Base-by-base conservation (phyloP, 768 basidiomycete species). In the Tulasnella sp. region DNA sequence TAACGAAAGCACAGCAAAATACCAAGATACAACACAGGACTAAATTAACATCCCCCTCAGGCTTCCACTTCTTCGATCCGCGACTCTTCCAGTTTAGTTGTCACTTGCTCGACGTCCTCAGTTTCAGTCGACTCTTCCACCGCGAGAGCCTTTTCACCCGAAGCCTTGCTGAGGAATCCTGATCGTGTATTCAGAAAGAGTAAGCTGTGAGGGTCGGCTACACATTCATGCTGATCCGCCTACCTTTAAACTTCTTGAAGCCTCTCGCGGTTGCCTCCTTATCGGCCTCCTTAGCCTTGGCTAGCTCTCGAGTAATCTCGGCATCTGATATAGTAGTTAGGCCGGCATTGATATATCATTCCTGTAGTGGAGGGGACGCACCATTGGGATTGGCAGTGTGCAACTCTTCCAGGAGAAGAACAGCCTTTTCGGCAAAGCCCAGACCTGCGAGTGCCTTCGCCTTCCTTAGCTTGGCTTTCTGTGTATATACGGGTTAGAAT, bases 401-500 rank as follows among this genome's bases (percentile, higher is more conserved):
- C 49, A 93, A 82, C 34, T 92, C 91, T 71, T 88, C 84, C 36
- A 94, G 84, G 52, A 90, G 85, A 78, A 85, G 87, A 77, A 89
- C 86, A 1, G 93, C 90, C 80, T 89, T 91, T 78, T 93, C 92
- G 77, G 89, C 90, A 80, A 85, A 93, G 1, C 93, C 93, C 78
- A 87, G 86, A 80, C 94, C 92, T 36, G 90, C 91, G 14, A 91
- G 82, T 0, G 91, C 93, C 82, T 93, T 93, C 25, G 87, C 93
- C 81, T 94, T 94, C 40, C 93, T 86, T 83, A 91, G 93, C 82
- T 90, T 84, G 0, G 91, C 93, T 81, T 94, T 95, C 82, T 64
- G 29, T 29, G 12, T 25, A 64, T n/a, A 64, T 17, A 31, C 6
- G 14, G 14, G 58, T 64, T 11, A 31, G 25, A 8, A 12, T 17